phyloP scores from a whole-genome alignment of 208 protist species.

The Trypanosoma cruzi region DNA sequence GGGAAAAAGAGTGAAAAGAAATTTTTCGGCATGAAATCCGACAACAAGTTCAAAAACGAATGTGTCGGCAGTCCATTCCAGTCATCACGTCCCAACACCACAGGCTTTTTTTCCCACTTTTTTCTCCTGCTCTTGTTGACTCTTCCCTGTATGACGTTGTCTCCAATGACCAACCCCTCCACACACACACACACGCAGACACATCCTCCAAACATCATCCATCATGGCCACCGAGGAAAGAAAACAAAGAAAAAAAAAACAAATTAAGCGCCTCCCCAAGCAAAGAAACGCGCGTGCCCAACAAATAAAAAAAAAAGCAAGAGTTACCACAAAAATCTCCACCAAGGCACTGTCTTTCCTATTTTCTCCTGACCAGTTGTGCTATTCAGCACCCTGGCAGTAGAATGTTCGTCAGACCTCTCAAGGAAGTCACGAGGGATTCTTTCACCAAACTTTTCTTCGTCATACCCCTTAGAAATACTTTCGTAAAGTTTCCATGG shows the following conservation, averaged over 20 bases:
- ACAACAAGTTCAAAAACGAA: no score
- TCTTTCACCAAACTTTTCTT: constrained; percentile 75
- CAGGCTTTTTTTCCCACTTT: neutral
- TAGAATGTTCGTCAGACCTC: constrained; percentile 34
- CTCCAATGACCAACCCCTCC: neutral
- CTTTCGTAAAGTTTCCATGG: constrained; percentile 85
- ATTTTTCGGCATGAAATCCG: neutral
- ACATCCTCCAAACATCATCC: no score
- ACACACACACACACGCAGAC: no score
- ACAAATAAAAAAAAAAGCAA: constrained; percentile 11
- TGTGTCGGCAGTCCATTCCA: neutral
- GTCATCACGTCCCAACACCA: neutral
- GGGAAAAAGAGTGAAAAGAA: constrained; percentile 9
- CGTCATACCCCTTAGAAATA: constrained; percentile 79
- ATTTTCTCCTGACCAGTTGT: neutral
- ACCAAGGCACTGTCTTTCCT: constrained; percentile 14
- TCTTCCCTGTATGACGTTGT: no score
- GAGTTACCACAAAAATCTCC: constrained; percentile 22
- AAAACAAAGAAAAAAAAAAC: constrained; percentile 5
- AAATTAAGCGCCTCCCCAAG: no score
- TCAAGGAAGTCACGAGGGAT: constrained; percentile 32
- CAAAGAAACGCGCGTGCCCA: no score
- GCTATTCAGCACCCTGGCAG: neutral
- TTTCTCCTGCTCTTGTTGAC: neutral
- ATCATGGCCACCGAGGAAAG: neutral